These are phyloP conservation scores for Gnomoniopsis smithogilvyi DNA, from an alignment of 2,329 filamentous ascomycete genomes.

Conservation along the genomic window DNA sequence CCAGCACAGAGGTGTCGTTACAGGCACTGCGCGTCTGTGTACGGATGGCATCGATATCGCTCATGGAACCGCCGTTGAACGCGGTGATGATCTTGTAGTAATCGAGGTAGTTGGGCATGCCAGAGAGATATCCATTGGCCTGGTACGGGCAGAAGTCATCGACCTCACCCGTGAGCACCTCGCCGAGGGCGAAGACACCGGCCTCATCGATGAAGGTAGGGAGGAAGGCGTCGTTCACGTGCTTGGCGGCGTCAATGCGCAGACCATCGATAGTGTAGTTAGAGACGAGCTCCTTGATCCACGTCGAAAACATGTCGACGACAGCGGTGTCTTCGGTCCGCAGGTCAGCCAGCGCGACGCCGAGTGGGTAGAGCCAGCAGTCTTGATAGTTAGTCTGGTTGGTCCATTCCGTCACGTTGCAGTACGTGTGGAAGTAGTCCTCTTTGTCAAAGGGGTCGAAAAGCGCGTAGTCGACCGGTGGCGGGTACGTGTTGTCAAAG, in stretches of 20 bases:
- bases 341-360: constrained; percentile 59
- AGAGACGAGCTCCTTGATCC: constrained; percentile 55
- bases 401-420: constrained; percentile 51
- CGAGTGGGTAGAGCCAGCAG: constrained; percentile 51
- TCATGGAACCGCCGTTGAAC: constrained; percentile 36
- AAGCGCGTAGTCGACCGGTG: constrained; percentile 41
- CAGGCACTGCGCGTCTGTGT: constrained; percentile 33
- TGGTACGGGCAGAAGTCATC: constrained; percentile 51
- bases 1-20: constrained; percentile 43
- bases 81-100: constrained; percentile 39
- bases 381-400: constrained; percentile 43
- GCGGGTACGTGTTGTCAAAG: constrained; percentile 28
- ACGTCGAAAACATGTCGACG: constrained; percentile 49
- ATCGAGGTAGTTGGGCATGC: constrained; percentile 55
- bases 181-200: constrained; percentile 59
- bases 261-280: constrained; percentile 62
- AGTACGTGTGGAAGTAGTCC: constrained; percentile 60
- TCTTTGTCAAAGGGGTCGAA: constrained; percentile 46
- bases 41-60: constrained; percentile 37
- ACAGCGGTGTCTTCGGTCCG: constrained; percentile 51
- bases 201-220: constrained; percentile 48
- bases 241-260: constrained; percentile 60
- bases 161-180: constrained; percentile 55
- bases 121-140: constrained; percentile 42
- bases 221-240: constrained; percentile 59